These are phyloP conservation scores for Leucosporidium yakuticum DNA, from an alignment of 768 basidiomycete genomes.

Conservation along the genomic window DNA sequence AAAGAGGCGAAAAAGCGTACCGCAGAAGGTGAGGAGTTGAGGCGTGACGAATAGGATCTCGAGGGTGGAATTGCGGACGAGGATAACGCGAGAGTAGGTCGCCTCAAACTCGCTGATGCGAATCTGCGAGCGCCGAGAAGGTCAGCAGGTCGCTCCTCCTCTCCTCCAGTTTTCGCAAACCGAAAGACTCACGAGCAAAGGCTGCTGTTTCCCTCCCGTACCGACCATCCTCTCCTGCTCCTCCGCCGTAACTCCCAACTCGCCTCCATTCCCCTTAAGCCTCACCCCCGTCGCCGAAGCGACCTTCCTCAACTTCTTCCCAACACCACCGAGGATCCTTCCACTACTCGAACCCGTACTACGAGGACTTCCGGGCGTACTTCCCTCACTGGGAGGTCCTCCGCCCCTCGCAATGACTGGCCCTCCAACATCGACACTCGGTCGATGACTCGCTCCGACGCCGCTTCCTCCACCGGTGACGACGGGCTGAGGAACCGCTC, in stretches of 20 bases:
- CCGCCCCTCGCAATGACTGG: no score
- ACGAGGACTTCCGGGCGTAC: neutral
- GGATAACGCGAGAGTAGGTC: constrained; percentile 10
- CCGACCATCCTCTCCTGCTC: neutral
- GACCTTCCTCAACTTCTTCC: neutral
- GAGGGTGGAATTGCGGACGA: neutral
- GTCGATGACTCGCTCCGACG: neutral
- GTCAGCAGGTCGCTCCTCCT: neutral
- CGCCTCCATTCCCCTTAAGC: neutral
- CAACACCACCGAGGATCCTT: neutral
- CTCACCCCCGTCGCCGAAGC: no score
- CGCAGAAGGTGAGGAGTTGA: constrained; percentile 2
- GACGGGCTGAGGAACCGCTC: neutral
- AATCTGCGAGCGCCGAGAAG: neutral
- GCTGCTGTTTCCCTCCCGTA: neutral
- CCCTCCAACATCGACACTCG: neutral
- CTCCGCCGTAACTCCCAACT: constrained; percentile 2
- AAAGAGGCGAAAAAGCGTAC: neutral
- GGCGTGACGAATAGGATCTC: constrained; percentile 11
- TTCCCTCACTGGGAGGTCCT: no score
- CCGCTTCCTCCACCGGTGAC: neutral
- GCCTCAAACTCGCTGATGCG: neutral
- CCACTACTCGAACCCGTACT: neutral
- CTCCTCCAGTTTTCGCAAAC: neutral
- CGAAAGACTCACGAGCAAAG: neutral